Conservation (phyloP, 1,284 basidiomycete genomes). For the Megacollybia platyphylla region DNA sequence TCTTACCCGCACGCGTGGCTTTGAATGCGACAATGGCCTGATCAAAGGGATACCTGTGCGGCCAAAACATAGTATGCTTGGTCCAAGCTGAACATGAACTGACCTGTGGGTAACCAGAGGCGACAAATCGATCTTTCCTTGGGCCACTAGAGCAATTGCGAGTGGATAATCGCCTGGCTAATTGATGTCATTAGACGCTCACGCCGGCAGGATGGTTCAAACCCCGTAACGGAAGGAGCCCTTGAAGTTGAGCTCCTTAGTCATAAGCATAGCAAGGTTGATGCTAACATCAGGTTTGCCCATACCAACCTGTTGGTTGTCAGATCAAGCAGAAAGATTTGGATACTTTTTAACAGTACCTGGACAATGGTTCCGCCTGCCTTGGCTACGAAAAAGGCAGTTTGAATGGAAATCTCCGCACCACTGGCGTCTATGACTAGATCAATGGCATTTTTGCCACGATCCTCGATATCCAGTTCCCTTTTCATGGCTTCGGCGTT, state of each 20-base stretch:
- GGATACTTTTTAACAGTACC: constrained; percentile 17
- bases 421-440: constrained; percentile 80
- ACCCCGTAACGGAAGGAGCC: constrained; percentile 85
- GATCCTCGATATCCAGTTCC: constrained; percentile 44
- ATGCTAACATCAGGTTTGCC: constrained; percentile 51
- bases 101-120: constrained; percentile 79
- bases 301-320: constrained; percentile 53
- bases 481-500: constrained; percentile 51
- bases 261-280: constrained; percentile 46
- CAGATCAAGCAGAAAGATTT: not conserved
- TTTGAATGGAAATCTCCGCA: constrained; percentile 78
- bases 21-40: constrained; percentile 75
- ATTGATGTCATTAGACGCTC: not conserved
- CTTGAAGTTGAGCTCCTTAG: constrained; percentile 72
- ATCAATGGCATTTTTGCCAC: constrained; percentile 50
- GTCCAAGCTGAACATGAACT: constrained; percentile 11
- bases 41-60: constrained; percentile 13
- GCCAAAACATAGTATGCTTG: not conserved
- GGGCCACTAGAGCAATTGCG: constrained; percentile 70
- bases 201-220: constrained; percentile 14
- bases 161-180: constrained; percentile 58
- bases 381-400: constrained; percentile 65
- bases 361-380: constrained; percentile 66
- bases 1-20: constrained; percentile 68
- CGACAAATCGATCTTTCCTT: constrained; percentile 77